Percentiles rank a stretch among this genome's conserved stretches.
Evolutionary conservation across 2,329 filamentous ascomycete genomes (phyloP).

Genomic region (Elsinoe necatrix): DNA sequence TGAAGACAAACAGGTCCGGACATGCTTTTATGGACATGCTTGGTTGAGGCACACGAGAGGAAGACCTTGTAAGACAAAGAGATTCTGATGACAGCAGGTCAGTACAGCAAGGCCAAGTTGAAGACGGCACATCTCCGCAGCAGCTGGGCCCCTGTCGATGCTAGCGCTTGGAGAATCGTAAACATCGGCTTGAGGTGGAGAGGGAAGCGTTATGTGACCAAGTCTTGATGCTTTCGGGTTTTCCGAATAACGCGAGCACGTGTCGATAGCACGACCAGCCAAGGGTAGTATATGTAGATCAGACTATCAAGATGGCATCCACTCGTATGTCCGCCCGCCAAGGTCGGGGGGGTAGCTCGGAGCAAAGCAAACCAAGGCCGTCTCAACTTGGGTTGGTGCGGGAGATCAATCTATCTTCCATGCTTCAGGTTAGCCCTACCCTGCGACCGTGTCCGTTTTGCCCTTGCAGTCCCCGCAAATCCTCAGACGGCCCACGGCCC

Average conservation of each 20-base stretch:
- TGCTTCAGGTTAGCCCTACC: background rate
- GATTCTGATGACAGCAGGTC: background rate
- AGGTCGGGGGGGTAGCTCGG: background rate
- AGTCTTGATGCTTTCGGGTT: background rate
- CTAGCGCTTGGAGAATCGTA: no score
- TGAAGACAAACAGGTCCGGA: background rate
- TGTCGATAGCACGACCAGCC: background rate
- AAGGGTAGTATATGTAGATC: background rate
- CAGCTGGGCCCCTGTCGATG: no score
- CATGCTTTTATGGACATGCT: background rate
- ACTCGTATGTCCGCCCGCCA: background rate
- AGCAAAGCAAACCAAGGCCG: background rate
- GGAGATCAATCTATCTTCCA: conserved; percentile 2
- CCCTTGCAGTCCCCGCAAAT: conserved; percentile 6
- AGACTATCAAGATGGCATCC: background rate
- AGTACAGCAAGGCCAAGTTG: no score
- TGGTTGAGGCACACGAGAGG: background rate
- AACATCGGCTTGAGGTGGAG: background rate
- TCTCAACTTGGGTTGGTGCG: background rate
- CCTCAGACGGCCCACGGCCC: background rate
- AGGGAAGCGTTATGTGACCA: background rate
- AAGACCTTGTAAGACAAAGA: background rate
- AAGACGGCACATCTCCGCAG: no score
- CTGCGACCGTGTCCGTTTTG: background rate
- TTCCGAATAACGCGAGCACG: background rate